phyloP scores from a whole-genome alignment of 192 early-diverging fungal genomes.

The Coemansia sp. region DNA sequence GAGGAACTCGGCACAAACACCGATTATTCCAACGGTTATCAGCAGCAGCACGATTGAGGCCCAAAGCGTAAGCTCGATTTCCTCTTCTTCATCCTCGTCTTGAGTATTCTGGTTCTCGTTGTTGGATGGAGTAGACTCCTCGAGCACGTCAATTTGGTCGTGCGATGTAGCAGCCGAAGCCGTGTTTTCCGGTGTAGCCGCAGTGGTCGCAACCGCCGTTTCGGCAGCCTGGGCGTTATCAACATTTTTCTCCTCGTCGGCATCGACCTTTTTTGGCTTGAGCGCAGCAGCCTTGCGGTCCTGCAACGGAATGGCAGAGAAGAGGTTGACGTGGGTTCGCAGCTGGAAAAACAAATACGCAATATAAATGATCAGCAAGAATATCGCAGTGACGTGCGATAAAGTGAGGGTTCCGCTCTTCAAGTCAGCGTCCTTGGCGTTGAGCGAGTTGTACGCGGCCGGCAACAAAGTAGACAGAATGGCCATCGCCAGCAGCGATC shows the following conservation, averaged over 20 bases:
- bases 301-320: conserved; percentile 39
- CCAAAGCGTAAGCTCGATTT: conserved; percentile 57
- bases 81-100: conserved; percentile 60
- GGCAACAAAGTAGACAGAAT: conserved; percentile 70
- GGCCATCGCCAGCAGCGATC: conserved; percentile 65
- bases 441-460: conserved; percentile 61
- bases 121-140: neutral
- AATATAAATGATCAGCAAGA: conserved; percentile 67
- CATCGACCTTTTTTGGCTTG: conserved; percentile 12
- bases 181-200: conserved; percentile 2
- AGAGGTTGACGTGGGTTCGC: conserved; percentile 72
- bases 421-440: conserved; percentile 43
- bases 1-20: conserved; percentile 81
- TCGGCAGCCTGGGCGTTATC: conserved; percentile 12
- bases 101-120: neutral
- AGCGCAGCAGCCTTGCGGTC: conserved; percentile 33
- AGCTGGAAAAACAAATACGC: conserved; percentile 72
- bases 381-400: conserved; percentile 66
- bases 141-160: conserved; percentile 3
- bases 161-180: conserved; percentile 3
- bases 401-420: conserved; percentile 57
- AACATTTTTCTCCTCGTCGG: conserved; percentile 8
- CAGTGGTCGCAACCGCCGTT: conserved; percentile 9
- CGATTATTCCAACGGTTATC: conserved; percentile 66
- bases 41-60: conserved; percentile 58